Conservation (phyloP, 192 early-diverging fungal species). For the Coemansia sp. region DNA sequence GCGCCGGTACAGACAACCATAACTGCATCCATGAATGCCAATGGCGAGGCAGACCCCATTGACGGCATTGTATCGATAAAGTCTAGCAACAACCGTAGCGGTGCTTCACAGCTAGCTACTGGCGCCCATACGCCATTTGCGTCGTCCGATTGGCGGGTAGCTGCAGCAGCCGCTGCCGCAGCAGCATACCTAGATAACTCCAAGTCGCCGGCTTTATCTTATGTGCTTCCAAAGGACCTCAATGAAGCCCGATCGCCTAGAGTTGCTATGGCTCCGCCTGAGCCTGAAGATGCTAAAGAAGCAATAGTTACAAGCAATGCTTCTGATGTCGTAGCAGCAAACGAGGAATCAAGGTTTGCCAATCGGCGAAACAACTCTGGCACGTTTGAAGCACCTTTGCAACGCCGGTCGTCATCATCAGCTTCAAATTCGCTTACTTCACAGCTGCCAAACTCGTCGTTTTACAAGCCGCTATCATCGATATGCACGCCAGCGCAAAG, state of each 20-base stretch:
- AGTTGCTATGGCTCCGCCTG: conserved; percentile 18
- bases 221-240: conserved; percentile 43
- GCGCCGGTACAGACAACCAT: conserved; percentile 34
- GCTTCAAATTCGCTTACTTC: conserved; percentile 19
- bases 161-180: conserved; percentile 31
- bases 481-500: conserved; percentile 26
- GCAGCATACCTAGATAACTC: conserved; percentile 31
- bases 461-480: conserved; percentile 51
- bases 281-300: too few species aligned
- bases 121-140: conserved; percentile 43
- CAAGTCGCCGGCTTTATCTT: conserved; percentile 16
- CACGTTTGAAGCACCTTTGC: too few species aligned
- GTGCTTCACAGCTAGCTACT: conserved; percentile 29
- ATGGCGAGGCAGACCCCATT: conserved; percentile 52
- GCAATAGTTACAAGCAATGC: too few species aligned
- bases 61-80: conserved; percentile 54
- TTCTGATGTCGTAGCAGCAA: too few species aligned
- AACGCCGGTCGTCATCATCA: neutral
- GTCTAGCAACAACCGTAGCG: conserved; percentile 13
- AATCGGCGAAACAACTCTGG: too few species aligned
- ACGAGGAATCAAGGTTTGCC: too few species aligned
- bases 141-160: conserved; percentile 29
- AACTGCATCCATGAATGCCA: conserved; percentile 49
- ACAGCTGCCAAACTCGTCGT: conserved; percentile 51
- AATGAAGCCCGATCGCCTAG: conserved; percentile 36